Evolutionary conservation across 2,329 filamentous ascomycete species (phyloP), one percentile per base, ranked within the genome.

Genomic region (Thelonectria olida): DNA sequence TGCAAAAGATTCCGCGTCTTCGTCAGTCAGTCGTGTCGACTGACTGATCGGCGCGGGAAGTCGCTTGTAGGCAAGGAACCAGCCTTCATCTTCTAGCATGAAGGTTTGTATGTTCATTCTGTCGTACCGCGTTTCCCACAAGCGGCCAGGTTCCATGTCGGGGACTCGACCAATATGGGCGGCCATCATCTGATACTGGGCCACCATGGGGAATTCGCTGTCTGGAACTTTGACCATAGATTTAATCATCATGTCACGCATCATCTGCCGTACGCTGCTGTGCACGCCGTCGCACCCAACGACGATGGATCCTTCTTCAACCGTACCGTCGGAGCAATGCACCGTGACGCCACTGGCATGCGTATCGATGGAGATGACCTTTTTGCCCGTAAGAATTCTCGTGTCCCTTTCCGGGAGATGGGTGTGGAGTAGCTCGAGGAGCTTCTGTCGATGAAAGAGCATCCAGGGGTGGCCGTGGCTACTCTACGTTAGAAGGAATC

Each of bases 231-330:
- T 52, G n/a, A 31, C 5, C 2, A 22, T 25, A 5, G 49, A 20
- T 42, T 53, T 53, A 5, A 53, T n/a, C 50, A 53, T 53, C 23
- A 42, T 2, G 2, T 41, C 31, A 7, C 53, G 53, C 58, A 58
- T 62, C 12, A 62, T 38, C 7, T 12, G 34, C 2, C 67, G 58
- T 0, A 56, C 50, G 5, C 27, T 54, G 49, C 67, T 69, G 28
- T 69, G 51, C 4, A 67, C 59, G 4, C 67, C 67, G 39, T 69
- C 67, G 8, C 63, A 49, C 0, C 67, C 67, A 27, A 69, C 52
- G 0, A 69, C 28, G 3, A 69, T 64, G 10, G 67, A 65, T 1
- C 50, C 67, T 1, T 38, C 38, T 9, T 65, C 61, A 0, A 19
- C 9, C 15, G 17, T 66, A 0, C 65, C 65, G 10, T 69, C 67